phyloP scores from a whole-genome alignment of 2,329 filamentous ascomycete species.

The Fusarium sp. region DNA sequence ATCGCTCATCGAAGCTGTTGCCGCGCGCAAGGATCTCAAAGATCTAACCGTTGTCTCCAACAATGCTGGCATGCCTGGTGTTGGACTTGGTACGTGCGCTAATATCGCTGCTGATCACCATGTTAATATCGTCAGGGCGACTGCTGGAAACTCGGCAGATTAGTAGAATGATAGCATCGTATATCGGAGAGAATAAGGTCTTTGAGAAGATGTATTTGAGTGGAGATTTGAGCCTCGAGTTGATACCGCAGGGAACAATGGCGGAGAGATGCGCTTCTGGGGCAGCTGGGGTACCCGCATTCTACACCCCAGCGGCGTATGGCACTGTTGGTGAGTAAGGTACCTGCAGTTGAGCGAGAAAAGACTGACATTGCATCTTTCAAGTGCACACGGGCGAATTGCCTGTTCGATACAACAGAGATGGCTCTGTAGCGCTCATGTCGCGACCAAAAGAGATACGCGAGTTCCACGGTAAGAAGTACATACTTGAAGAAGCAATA shows the following conservation, averaged over 20 bases:
- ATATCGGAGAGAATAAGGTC: slow-evolving; percentile 92
- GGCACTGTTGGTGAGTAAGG: slow-evolving; percentile 68
- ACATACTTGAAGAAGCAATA: slow-evolving; percentile 87
- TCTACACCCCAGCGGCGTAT: slow-evolving; percentile 87
- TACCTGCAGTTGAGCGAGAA: no score
- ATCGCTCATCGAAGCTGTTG: slow-evolving; percentile 69
- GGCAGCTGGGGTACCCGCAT: slow-evolving; percentile 87
- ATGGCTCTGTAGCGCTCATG: slow-evolving; percentile 73
- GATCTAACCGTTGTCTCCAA: slow-evolving; percentile 89
- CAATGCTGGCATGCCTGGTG: slow-evolving; percentile 85
- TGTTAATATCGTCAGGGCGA: slow-evolving; percentile 49
- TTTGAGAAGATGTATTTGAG: slow-evolving; percentile 89
- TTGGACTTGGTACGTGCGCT: slow-evolving; percentile 70
- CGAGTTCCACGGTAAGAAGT: slow-evolving; percentile 87
- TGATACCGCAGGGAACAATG: slow-evolving; percentile 89
- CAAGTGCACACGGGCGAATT: slow-evolving; percentile 84
- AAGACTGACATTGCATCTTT: accelerated
- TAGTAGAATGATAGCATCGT: slow-evolving; percentile 89
- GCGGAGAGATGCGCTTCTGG: slow-evolving; percentile 86
- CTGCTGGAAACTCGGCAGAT: slow-evolving; percentile 66
- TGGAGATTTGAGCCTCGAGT: slow-evolving; percentile 85
- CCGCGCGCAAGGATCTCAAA: slow-evolving; percentile 71
- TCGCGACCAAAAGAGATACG: slow-evolving; percentile 86
- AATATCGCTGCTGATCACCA: slow-evolving; percentile 55
- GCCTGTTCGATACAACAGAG: slow-evolving; percentile 77